Evolutionary conservation across 306 rosid genomes (phyloP), one percentile per base, ranked within the genome.

Genomic region (Castanopsis chinensis): DNA sequence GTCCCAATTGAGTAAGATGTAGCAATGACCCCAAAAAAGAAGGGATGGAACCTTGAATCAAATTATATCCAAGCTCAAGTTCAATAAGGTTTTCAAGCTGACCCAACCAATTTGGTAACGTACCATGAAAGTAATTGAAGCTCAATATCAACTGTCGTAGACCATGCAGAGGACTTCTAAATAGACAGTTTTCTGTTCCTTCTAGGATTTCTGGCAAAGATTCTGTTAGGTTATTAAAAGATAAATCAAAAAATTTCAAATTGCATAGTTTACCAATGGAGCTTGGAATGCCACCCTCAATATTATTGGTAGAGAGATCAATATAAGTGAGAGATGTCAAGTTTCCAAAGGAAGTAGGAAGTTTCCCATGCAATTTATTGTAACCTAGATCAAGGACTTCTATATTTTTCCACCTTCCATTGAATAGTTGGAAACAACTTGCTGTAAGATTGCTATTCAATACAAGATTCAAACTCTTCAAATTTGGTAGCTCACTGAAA

Each of bases 311-410:
- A 4, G 5, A 32, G 60, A 87, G 78, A 68, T 78, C 78, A 43
- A 84, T 75, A 35, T 49, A 0, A 65, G 74, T 49, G 37, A 87
- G 91, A 70, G 80, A 13, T 49, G 86, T 85, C 83, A 86, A 33
- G 79, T 90, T 90, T 75, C 88, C 90, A 37, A 82, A 2, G 60
- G 87, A 79, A 58, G 78, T 58, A 20, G 87, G 88, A 70, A 83
- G 83, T 63, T 70, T 52, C 13, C 86, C 90, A 73, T 90, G 79
- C 5, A 90, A 7, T 11, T 57, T 69, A 67, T 65, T 87, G 5
- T 0, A 4, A 60, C 51, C 30, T 32, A 86, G 83, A 13, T 20
- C 2, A 28, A 87, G 74, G 13, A 43, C 71, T 70, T 84, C 56
- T 41, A 82, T 56, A 35, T 58, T 76, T 53, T 72, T 60, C 91